Percentiles rank a stretch among this genome's conserved stretches.
Conservation (phyloP, 192 early-diverging fungal species). For the Jimgerdemannia flammicorona region DNA sequence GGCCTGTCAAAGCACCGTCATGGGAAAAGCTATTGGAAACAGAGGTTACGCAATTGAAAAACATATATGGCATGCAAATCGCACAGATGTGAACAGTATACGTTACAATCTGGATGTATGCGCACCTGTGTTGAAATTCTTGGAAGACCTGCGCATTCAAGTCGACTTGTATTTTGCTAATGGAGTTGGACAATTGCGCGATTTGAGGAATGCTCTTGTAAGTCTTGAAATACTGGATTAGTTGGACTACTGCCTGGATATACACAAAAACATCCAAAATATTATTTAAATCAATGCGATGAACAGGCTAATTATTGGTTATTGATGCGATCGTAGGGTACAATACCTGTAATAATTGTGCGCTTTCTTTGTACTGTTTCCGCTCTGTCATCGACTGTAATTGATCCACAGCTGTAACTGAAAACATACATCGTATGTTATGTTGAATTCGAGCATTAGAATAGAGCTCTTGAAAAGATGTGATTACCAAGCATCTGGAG, state of each 20-base stretch:
- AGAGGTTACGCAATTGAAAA: not conserved
- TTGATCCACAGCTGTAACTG: constrained; percentile 72
- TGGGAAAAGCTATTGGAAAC: constrained; percentile 67
- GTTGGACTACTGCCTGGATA: constrained; percentile 65
- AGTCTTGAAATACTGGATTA: constrained; percentile 70
- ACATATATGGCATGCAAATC: too few relatives aligned
- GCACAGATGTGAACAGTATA: not conserved
- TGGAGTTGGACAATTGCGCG: constrained; percentile 57
- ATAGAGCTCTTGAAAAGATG: too few relatives aligned
- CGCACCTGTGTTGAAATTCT: constrained; percentile 71
- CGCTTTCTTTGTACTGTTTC: constrained; percentile 76
- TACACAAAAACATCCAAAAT: not conserved
- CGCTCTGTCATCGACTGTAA: constrained; percentile 59
- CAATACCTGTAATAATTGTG: constrained; percentile 70
- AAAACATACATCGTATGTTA: not conserved
- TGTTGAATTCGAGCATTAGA: too few relatives aligned
- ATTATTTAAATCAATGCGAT: too few relatives aligned
- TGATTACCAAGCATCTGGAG: constrained; percentile 80
- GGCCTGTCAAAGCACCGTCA: constrained; percentile 55
- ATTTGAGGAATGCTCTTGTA: constrained; percentile 78
- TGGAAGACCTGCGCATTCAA: constrained; percentile 59
- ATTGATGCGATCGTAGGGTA: not conserved
- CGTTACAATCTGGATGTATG: constrained; percentile 6
- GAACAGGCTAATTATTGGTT: not conserved
- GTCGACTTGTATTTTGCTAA: constrained; percentile 59